Percentiles rank a stretch among this genome's conserved stretches.
Conservation (phyloP, 1,139 yeast genomes). For the Nakaseomyces nivariensis region DNA sequence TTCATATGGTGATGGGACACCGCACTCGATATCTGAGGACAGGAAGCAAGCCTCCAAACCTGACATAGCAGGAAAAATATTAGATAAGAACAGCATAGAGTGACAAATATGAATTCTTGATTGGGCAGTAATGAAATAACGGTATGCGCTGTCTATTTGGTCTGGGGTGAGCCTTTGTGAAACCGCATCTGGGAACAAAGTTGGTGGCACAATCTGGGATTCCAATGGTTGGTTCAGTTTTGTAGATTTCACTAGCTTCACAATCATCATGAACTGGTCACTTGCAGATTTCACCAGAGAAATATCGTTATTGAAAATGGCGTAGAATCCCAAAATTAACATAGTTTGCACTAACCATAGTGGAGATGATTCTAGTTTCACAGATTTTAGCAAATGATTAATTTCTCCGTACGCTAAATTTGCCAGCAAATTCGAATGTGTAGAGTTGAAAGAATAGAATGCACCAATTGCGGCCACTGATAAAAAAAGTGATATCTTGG, state of each 20-base stretch:
- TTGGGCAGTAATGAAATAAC: constrained; percentile 72
- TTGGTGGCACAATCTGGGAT: constrained; percentile 50
- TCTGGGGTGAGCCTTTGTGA: constrained; percentile 22
- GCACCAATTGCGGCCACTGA: constrained; percentile 92
- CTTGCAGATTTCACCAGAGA: constrained; percentile 65
- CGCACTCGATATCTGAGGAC: constrained; percentile 55
- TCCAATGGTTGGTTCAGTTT: constrained; percentile 65
- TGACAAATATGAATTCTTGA: constrained; percentile 80
- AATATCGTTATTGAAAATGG: constrained; percentile 69
- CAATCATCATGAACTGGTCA: constrained; percentile 67
- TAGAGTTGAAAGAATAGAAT: constrained; percentile 69
- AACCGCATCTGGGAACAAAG: not conserved
- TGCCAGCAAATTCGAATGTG: constrained; percentile 66
- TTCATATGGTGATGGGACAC: constrained; percentile 57
- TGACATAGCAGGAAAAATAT: constrained; percentile 57
- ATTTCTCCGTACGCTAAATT: constrained; percentile 70
- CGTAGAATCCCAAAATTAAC: constrained; percentile 68
- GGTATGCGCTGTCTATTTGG: constrained; percentile 45
- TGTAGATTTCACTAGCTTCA: constrained; percentile 71
- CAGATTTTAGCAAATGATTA: constrained; percentile 61
- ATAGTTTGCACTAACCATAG: constrained; percentile 80
- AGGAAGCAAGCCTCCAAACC: constrained; percentile 51
- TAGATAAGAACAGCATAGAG: constrained; percentile 63
- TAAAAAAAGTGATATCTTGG: constrained; percentile 61
- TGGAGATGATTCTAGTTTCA: constrained; percentile 56